Evolutionary conservation across 768 basidiomycete genomes (phyloP), one percentile per base, ranked within the genome.

Genomic region (Coprinellus micaceus): DNA sequence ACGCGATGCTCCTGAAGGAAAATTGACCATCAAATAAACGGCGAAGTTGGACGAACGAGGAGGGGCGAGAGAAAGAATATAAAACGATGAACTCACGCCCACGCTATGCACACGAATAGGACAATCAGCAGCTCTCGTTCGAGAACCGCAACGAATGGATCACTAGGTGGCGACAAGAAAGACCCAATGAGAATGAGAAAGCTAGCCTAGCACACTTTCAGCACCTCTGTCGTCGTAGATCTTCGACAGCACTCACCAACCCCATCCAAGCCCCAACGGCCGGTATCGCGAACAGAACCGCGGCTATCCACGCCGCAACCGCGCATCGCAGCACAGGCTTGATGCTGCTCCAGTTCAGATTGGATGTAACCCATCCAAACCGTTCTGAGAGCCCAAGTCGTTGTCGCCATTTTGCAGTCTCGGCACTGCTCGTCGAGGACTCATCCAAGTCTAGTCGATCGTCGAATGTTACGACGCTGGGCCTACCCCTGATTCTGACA

Each of bases 301-400:
- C 65, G 19, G 82, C 72, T 1, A 86, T 60, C 86, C 86, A 91
- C 17, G 79, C 86, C 0, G 81, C 73, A 39, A 85, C 50, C 12
- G 85, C 80, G 59, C 82, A 81, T 53, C 89, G 81, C 37, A 90
- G 70, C 10, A 77, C 81, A 2, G 85, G 83, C 67, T 86, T 86
- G 61, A 84, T 57, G 61, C 81, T 84, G 17, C 80, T 69, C 79
- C 81, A 84, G 0, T 70, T 80, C 67, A 73, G 79, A 56, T 85
- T 88, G 15, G 68, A 71, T 1, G 76, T 73, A 21, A 88, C 78
- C 88, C 88, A 90, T 29, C 68, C 64, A 25, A 65, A 52, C 22
- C 45, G 39, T 13, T 26, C 22, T 25, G 54, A 54, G 5, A 56
- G 25, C 12, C 21, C 39, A 25, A 53, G 21, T 25, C 47, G 28